Base-by-base conservation (phyloP, 192 early-diverging fungal genomes). In the Rhizophagus prolifer region DNA sequence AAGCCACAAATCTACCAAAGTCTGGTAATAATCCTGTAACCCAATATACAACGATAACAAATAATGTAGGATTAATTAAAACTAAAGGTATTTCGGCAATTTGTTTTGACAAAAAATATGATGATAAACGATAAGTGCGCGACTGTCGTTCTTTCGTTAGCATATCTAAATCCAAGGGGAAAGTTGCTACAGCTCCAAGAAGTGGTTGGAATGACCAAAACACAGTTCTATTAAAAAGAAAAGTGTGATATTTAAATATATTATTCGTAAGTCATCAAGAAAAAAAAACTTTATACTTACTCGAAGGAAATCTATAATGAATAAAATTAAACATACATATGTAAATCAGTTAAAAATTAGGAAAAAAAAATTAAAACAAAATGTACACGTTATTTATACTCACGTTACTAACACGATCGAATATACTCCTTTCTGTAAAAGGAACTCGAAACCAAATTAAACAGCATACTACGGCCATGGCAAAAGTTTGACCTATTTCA, bases 131-230 rank as follows among this genome's bases (percentile, higher is more conserved):
- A 61, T 74, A 74, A 14, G 72, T 60, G 26, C 59, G 72, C 44
- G 72, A 74, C 4, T 74, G 72, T 38, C 72, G 72, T 41, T 74
- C 72, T 62, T 74, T 74, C 2, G 23, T 31, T 4, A 74, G 9
- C 44, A 74, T 19, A 4, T 44, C 59, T 13, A 38, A 30, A 25
- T 74, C 72, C 36, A 74, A 41, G 12, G 72, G 59, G 9, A 74
- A 74, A 61, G 72, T 13, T 21, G 58, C 8, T 44, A 74, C 9
- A 36, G 72, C 25, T 14, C 1, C 1, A 1, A 63, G 26, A 26
- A 61, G 36, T 23, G 72, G 58, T 38, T 34, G n/a, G 26, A 74
- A 74, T 41, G 58, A 41, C 72, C 72, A 74, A 60, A 74, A 63
- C 12, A 36, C 21, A 25, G 5, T 36, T 36, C 34, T 36, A 36